These are phyloP conservation scores for Bipolaris oryzae DNA, from an alignment of 2,329 filamentous ascomycete species.

Conservation along the genomic window DNA sequence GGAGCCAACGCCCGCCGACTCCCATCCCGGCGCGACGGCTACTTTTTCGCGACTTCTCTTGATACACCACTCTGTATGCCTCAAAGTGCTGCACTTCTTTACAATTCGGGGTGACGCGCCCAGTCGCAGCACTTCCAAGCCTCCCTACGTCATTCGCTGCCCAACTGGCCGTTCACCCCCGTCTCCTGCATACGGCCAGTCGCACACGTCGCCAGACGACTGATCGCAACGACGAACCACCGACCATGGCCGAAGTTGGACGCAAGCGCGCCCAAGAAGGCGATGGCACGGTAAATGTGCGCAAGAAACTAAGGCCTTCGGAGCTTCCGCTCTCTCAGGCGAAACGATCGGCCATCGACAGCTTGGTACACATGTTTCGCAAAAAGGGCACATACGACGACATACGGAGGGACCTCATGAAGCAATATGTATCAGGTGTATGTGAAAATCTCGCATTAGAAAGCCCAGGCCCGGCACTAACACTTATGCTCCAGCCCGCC, in stretches of 20 bases:
- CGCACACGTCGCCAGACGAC: conserved; percentile 4
- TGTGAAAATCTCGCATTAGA: conserved; percentile 43
- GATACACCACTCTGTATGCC: background rate
- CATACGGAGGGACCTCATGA: conserved; percentile 77
- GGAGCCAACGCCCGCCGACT: conserved; percentile 22
- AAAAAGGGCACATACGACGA: conserved; percentile 84
- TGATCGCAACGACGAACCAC: conserved; percentile 4
- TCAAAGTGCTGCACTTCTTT: conserved; percentile 6
- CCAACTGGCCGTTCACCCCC: conserved; percentile 1
- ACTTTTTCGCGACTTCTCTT: conserved; percentile 10
- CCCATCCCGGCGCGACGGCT: conserved; percentile 5
- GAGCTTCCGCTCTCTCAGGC: conserved; percentile 75
- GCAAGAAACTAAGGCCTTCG: conserved; percentile 71
- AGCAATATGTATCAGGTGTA: conserved; percentile 74
- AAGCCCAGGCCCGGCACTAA: background rate
- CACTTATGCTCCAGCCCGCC: conserved; percentile 61
- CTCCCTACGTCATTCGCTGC: conserved; percentile 9
- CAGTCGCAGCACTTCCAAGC: background rate
- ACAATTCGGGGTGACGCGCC: conserved; percentile 7
- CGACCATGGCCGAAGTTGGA: conserved; percentile 41
- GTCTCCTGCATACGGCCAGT: conserved; percentile 5
- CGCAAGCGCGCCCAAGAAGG: conserved; percentile 41
- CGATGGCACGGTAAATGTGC: conserved; percentile 41
- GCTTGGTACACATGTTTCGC: conserved; percentile 79
- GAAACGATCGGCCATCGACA: conserved; percentile 76